A percentile compares a stretch with the other conserved stretches of the same genome.
Evolutionary conservation across 2,329 filamentous ascomycete species (phyloP).

Genomic region (Aspergillus vadensis): DNA sequence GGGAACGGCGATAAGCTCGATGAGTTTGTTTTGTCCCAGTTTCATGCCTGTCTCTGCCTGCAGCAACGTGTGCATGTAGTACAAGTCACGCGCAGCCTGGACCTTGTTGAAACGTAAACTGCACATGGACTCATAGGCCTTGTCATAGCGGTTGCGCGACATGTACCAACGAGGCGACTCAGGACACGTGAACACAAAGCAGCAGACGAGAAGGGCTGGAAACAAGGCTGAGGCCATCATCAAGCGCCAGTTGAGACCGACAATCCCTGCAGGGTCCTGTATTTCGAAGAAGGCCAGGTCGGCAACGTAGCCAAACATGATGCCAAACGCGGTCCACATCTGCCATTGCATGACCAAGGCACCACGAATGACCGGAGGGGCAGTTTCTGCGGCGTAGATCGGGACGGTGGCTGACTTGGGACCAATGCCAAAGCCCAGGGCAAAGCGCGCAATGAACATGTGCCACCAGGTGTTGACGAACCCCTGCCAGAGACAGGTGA

Average conservation of each 20-base stretch:
- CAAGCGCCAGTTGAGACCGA: conserved; percentile 66
- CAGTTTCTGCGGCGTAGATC: conserved; percentile 74
- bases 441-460: conserved; percentile 69
- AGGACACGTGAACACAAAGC: conserved; percentile 65
- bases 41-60: conserved; percentile 60
- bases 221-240: conserved; percentile 70
- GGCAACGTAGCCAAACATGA: conserved; percentile 60
- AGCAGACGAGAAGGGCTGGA: conserved; percentile 60
- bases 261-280: conserved; percentile 54
- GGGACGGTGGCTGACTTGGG: conserved; percentile 74
- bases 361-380: conserved; percentile 68
- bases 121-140: conserved; percentile 47
- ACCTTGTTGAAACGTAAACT: conserved; percentile 47
- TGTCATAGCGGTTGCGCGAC: conserved; percentile 44
- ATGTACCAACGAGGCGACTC: conserved; percentile 54
- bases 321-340: conserved; percentile 55
- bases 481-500: conserved; percentile 57
- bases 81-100: conserved; percentile 49
- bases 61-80: conserved; percentile 57
- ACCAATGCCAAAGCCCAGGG: conserved; percentile 77
- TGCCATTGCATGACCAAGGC: conserved; percentile 85
- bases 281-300: conserved; percentile 64
- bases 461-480: conserved; percentile 73
- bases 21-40: conserved; percentile 53
- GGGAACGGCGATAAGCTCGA: conserved; percentile 62